These are phyloP conservation scores for Fusarium chaquense DNA, from an alignment of 2,329 filamentous ascomycete species.

Conservation along the genomic window DNA sequence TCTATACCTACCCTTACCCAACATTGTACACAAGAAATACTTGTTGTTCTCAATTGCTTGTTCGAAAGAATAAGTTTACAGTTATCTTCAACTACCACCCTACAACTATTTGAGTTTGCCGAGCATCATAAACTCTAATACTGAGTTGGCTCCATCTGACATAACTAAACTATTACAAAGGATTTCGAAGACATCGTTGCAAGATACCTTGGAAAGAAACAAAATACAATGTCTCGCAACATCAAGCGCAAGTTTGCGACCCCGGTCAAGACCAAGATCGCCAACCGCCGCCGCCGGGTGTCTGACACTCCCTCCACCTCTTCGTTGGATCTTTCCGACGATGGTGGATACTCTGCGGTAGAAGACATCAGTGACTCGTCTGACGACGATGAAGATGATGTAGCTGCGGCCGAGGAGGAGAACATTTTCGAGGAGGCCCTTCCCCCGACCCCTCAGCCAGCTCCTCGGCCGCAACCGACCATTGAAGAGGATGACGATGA, in stretches of 20 bases:
- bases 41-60: neutral
- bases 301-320: conserved; percentile 66
- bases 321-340: conserved; percentile 73
- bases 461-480: conserved; percentile 63
- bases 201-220: neutral
- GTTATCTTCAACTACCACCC: neutral
- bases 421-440: conserved; percentile 69
- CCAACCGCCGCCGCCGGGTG: conserved; percentile 59
- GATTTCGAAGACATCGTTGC: neutral
- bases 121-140: neutral
- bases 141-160: conserved; percentile 10
- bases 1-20: neutral
- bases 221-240: conserved; percentile 63
- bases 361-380: conserved; percentile 83
- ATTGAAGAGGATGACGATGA: conserved; percentile 54
- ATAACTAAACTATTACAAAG: neutral
- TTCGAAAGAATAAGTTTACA: neutral
- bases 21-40: conserved; percentile 13
- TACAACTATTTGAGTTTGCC: neutral
- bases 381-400: conserved; percentile 82
- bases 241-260: conserved; percentile 61
- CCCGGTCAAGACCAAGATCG: conserved; percentile 58
- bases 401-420: conserved; percentile 82
- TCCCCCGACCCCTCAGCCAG: conserved; percentile 53
- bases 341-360: conserved; percentile 79